Conservation (phyloP, 1,284 basidiomycete genomes). For the Porogramme epimiltina region DNA sequence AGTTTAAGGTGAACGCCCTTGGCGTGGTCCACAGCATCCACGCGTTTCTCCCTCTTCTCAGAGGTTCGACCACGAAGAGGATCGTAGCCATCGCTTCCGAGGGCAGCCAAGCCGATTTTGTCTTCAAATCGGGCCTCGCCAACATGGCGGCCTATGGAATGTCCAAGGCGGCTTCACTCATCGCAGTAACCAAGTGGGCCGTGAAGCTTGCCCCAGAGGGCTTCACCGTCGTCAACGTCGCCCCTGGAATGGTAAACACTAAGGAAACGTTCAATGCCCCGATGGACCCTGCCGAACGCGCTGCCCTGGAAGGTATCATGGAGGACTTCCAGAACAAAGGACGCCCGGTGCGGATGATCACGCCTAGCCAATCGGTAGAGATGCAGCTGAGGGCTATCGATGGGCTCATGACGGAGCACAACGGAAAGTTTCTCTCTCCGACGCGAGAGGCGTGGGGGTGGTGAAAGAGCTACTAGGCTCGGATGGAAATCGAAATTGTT, state of each 20-base stretch:
- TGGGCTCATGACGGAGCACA: slow-evolving; percentile 16
- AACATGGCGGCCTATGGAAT: slow-evolving; percentile 33
- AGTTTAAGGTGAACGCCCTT: slow-evolving; percentile 40
- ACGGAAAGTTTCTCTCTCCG: slow-evolving; percentile 19
- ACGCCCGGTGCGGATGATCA: slow-evolving; percentile 21
- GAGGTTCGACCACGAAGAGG: slow-evolving; percentile 37
- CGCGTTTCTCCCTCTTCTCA: slow-evolving; percentile 40
- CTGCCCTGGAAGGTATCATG: not conserved
- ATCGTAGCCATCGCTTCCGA: slow-evolving; percentile 38
- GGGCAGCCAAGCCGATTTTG: slow-evolving; percentile 32
- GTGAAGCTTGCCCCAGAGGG: slow-evolving; percentile 35
- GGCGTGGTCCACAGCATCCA: slow-evolving; percentile 39
- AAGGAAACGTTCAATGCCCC: slow-evolving; percentile 21
- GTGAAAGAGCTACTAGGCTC: too few species aligned
- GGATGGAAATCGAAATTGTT: too few species aligned
- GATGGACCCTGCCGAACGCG: not conserved
- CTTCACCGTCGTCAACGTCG: slow-evolving; percentile 37
- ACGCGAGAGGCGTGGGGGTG: too few species aligned
- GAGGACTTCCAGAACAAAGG: not conserved
- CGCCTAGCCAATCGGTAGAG: slow-evolving; percentile 32
- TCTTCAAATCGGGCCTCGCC: slow-evolving; percentile 12
- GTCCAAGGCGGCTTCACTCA: slow-evolving; percentile 40
- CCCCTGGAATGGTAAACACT: slow-evolving; percentile 40
- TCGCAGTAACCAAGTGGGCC: slow-evolving; percentile 43
- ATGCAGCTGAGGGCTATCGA: slow-evolving; percentile 31